Base-by-base conservation (phyloP, 1,139 yeast genomes). In the Yamadazyma atlantica region DNA sequence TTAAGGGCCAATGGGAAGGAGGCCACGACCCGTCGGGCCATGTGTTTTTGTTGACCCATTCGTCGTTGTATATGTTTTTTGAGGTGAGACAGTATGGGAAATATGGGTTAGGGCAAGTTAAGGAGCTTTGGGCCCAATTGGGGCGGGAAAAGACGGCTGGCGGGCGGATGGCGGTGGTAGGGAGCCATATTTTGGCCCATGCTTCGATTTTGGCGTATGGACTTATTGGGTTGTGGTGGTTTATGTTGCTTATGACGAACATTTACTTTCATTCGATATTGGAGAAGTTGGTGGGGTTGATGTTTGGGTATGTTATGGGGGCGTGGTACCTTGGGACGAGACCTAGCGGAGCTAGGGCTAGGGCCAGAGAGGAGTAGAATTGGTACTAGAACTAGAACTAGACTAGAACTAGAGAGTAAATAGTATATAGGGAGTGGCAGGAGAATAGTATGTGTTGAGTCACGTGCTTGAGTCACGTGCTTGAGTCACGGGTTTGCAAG, bases 1-100 rank as follows among this genome's bases (percentile, higher is more conserved):
- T 77, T 16, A 78, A 77, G 17, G 97, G 97, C 0, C 48, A 64
- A 3, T 90, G 97, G 98, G 57, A 55, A 8, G 97, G 96, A 1
- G 98, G 98, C 0, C 96, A 88, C 55, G 98, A 92, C 63, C 96
- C 97, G 11, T 84, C 94, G 44, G 98, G 98, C 0, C 98, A 92
- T 57, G 85, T 88, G 0, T 92, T 90, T 51, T 58, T 92, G 33
- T 62, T 92, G 40, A 78, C 86, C 3, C 83, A 87, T 45, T 77
- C 92, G 39, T 78, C 87, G 13, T 64, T 86, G 51, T 77, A 84
- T 44, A 55, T 92, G 49, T 72, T 85, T 56, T 78, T 80, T 41
- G 97, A 90, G 55, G 59, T 81, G 55, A 16, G 19, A 3, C 21
- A 14, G 4, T 27, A 48, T 17, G 11, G 13, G 4, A 19, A 16